A percentile compares a stretch with the other conserved stretches of the same genome.
Evolutionary conservation across 495 filamentous ascomycete genomes (phyloP).

Genomic region (Copromyces sp.): DNA sequence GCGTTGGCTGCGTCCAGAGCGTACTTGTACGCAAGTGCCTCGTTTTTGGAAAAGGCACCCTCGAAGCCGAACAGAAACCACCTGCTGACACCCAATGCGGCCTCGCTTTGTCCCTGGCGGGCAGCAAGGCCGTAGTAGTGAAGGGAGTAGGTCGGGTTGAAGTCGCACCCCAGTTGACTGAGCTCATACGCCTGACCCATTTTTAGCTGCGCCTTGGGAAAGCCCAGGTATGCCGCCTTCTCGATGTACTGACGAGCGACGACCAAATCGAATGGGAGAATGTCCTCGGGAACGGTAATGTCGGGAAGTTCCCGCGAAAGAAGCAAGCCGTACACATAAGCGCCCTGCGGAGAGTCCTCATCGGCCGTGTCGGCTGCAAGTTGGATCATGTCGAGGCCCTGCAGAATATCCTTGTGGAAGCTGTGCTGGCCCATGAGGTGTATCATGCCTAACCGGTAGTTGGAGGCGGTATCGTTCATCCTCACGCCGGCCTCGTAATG

Average conservation of each 20-base stretch:
- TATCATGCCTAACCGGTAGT: constrained; percentile 97
- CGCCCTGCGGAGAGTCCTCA: constrained; percentile 94
- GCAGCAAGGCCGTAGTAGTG: constrained; percentile 95
- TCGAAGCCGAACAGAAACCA: constrained; percentile 98
- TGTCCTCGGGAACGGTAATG: constrained; percentile 61
- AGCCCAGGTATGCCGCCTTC: constrained; percentile 92
- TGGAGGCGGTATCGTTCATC: constrained; percentile 78
- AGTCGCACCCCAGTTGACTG: constrained; percentile 86
- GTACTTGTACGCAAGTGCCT: constrained; percentile 83
- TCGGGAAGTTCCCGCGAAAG: constrained; percentile 82
- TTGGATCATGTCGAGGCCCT: constrained; percentile 71
- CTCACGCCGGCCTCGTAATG: constrained; percentile 77
- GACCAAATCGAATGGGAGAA: constrained; percentile 62
- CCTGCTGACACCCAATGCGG: constrained; percentile 93
- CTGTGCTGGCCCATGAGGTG: constrained; percentile 87
- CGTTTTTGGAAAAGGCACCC: constrained; percentile 85
- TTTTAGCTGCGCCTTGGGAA: constrained; percentile 94
- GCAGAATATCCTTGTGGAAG: constrained; percentile 66
- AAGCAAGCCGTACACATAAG: constrained; percentile 95
- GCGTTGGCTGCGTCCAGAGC: constrained; percentile 73
- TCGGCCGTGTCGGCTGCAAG: constrained; percentile 80
- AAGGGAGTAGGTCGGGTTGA: constrained; percentile 80
- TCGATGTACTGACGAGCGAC: constrained; percentile 82
- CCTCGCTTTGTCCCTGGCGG: constrained; percentile 77
- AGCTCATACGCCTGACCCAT: constrained; percentile 96